A percentile compares a stretch with the other conserved stretches of the same genome.
Conservation (phyloP, 495 filamentous ascomycete species). For the Aspergillus campestris region DNA sequence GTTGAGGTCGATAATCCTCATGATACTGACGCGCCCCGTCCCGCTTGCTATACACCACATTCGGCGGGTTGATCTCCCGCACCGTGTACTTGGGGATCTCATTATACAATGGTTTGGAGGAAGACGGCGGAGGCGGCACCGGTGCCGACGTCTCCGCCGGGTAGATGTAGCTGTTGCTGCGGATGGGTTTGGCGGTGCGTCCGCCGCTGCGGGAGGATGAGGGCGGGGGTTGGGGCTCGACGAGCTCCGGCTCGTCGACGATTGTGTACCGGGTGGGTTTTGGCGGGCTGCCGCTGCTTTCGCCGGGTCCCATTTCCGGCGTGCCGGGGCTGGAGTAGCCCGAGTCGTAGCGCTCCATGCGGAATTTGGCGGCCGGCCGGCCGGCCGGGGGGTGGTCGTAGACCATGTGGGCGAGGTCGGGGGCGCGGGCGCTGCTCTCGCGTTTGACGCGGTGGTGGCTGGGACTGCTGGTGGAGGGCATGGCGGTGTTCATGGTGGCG, state of each 20-base stretch:
- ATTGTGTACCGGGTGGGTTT: conserved; percentile 32
- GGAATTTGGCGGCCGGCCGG: conserved; percentile 26
- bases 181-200: conserved; percentile 12
- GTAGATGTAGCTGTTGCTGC: conserved; percentile 16
- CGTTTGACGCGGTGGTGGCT: too few relatives aligned
- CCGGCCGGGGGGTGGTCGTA: conserved; percentile 3
- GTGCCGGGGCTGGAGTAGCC: conserved; percentile 39
- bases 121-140: not conserved
- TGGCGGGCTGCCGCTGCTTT: conserved; percentile 13
- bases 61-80: conserved; percentile 8
- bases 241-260: conserved; percentile 15
- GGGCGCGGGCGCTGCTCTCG: too few relatives aligned
- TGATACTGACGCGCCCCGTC: not conserved
- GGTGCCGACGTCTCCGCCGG: conserved; percentile 3
- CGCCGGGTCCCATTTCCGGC: conserved; percentile 24
- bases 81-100: not conserved
- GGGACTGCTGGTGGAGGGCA: too few relatives aligned
- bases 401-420: conserved; percentile 14
- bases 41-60: not conserved
- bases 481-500: conserved; percentile 7
- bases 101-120: not conserved
- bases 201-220: conserved; percentile 11
- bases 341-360: conserved; percentile 32
- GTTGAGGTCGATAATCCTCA: conserved; percentile 14
- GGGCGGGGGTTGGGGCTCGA: conserved; percentile 15